Evolutionary conservation across 495 filamentous ascomycete genomes (phyloP), one percentile per base, ranked within the genome.

Genomic region (Cetradonia linearis): DNA sequence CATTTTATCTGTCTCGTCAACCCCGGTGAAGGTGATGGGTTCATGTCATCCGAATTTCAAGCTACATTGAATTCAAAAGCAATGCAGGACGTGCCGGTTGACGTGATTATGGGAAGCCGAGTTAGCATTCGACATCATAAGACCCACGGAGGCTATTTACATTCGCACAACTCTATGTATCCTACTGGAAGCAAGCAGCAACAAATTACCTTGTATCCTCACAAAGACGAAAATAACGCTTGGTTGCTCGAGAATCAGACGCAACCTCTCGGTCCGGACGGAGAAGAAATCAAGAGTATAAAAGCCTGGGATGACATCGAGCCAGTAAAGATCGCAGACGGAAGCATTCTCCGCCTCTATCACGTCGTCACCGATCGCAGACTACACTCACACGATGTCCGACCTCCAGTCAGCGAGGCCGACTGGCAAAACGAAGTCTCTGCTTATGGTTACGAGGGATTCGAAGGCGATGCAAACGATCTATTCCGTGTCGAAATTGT

Each of bases 11-110:
- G 89, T 76, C 79, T 98, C 31, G 81, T 83, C 33, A 97, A 98
- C 70, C 94, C 93, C 9, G 93, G 93, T 54, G 93, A 98, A 27
- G 93, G 93, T 48, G 93, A 98, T 71, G 93, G 93, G 56, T 98
- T 98, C 78, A 98, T 98, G 93, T 95, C 89, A 63, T 95, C 91
- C 36, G 94, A 98, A 71, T 98, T 98, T 76, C 94, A 97, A 72
- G 88, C 94, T 27, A 98, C 93, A 2, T 77, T 98, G 60, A 98
- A 96, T 72, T 91, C 86, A 46, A 97, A 97, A 75, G 82, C 78
- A 37, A 98, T 98, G 93, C 83, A 89, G 70, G 91, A 94, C 70
- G 91, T 96, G 20, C 85, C 93, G 0, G 93, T 88, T 4, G 91
- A 98, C 73, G 84, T 98, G 62, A 84, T 86, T 30, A 87, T 90